These are phyloP conservation scores for Rhinocladiella mackenziei DNA, from an alignment of 2,329 filamentous ascomycete species.

Conservation along the genomic window DNA sequence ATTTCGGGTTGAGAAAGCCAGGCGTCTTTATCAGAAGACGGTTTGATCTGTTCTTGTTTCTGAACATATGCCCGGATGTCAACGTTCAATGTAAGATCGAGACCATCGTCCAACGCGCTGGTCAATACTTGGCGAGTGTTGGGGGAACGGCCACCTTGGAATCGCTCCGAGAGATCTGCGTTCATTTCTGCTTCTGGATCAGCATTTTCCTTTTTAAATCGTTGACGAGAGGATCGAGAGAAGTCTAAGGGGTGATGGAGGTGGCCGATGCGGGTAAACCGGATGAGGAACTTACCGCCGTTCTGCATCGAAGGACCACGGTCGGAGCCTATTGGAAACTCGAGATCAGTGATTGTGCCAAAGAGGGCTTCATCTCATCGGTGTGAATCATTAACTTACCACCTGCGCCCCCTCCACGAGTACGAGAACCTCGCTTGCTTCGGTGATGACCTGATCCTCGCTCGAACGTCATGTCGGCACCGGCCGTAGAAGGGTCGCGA, in stretches of 20 bases:
- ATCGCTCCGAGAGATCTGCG: slow-evolving; percentile 24
- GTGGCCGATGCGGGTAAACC: not conserved
- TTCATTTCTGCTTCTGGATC: slow-evolving; percentile 23
- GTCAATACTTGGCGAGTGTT: slow-evolving; percentile 6
- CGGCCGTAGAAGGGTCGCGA: not conserved
- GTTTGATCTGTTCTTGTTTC: slow-evolving; percentile 32
- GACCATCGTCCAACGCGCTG: slow-evolving; percentile 4
- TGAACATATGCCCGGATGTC: slow-evolving; percentile 27
- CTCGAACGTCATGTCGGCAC: slow-evolving; percentile 3
- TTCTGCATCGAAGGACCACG: slow-evolving; percentile 1
- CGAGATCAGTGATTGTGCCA: not conserved
- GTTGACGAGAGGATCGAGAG: no score
- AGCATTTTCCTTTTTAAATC: no score
- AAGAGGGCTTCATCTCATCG: no score
- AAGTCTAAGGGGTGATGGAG: not conserved
- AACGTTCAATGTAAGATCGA: slow-evolving; percentile 20
- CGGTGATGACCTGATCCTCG: not conserved
- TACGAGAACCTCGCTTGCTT: not conserved
- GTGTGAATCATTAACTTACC: slow-evolving; percentile 9
- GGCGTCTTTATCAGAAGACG: slow-evolving; percentile 31
- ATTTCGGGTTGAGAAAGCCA: slow-evolving; percentile 41
- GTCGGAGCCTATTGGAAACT: not conserved
- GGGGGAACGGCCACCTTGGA: slow-evolving; percentile 13
- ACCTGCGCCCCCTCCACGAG: not conserved
- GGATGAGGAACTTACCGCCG: slow-evolving; percentile 8